phyloP scores from a whole-genome alignment of 495 filamentous ascomycete genomes.

The Aspergillus diversus region DNA sequence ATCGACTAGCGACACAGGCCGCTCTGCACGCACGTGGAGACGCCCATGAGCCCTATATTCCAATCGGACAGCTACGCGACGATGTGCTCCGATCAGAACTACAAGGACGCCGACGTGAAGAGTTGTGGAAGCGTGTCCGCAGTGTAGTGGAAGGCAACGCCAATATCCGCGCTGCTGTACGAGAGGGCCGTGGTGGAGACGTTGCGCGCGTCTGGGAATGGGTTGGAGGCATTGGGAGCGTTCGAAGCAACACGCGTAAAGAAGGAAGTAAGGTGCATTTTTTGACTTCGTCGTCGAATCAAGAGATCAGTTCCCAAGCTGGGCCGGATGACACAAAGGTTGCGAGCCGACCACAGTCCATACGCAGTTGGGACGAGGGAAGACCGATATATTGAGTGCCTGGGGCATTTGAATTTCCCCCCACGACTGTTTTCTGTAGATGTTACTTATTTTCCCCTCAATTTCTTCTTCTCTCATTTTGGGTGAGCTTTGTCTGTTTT shows the following conservation, averaged over 20 bases:
- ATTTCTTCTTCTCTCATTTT: slow-evolving; percentile 9
- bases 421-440: slow-evolving; percentile 15
- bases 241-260: slow-evolving; percentile 43
- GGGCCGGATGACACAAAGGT: slow-evolving; percentile 25
- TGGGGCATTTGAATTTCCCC: not conserved
- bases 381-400: slow-evolving; percentile 64
- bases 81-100: slow-evolving; percentile 87
- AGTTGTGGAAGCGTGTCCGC: slow-evolving; percentile 79
- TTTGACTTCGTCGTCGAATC: slow-evolving; percentile 31
- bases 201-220: slow-evolving; percentile 93
- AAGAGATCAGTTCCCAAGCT: slow-evolving; percentile 44
- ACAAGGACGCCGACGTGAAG: slow-evolving; percentile 68
- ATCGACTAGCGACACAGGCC: slow-evolving; percentile 80
- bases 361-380: slow-evolving; percentile 64
- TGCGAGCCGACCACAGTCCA: slow-evolving; percentile 35
- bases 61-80: slow-evolving; percentile 86
- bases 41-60: slow-evolving; percentile 73
- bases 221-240: slow-evolving; percentile 71
- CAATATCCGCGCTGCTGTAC: slow-evolving; percentile 83
- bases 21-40: slow-evolving; percentile 70
- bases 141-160: slow-evolving; percentile 88
- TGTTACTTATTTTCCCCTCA: slow-evolving; percentile 20
- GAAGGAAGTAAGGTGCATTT: slow-evolving; percentile 52
- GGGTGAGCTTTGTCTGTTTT: slow-evolving; percentile 10
- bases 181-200: slow-evolving; percentile 83